phyloP scores from a whole-genome alignment of 345 rosid genomes.

The Rhizophora mangle region DNA sequence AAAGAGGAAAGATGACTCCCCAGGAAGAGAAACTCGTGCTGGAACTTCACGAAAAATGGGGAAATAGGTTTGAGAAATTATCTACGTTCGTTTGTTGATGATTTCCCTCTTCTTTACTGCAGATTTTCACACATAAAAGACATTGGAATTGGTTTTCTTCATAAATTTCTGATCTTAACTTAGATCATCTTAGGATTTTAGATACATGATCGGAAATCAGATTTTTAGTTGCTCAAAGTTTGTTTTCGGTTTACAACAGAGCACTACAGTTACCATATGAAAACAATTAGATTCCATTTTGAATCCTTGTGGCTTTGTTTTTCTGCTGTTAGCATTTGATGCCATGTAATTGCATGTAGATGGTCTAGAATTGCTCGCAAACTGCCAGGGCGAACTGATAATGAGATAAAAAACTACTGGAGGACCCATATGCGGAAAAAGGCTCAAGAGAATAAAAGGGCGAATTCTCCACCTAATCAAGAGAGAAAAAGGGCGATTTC shows the following conservation, averaged over 20 bases:
- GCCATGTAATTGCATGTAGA: slow-evolving; percentile 34
- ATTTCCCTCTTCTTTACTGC: no score
- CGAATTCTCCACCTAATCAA: no score
- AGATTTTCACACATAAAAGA: no score
- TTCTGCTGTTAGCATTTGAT: background rate
- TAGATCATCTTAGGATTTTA: background rate
- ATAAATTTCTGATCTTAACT: background rate
- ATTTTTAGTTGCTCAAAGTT: no score
- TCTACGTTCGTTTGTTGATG: no score
- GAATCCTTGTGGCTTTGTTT: background rate
- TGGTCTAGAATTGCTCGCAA: slow-evolving; percentile 96
- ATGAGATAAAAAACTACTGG: slow-evolving; percentile 97
- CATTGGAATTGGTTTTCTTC: no score
- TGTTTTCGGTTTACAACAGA: no score
- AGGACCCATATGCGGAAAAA: slow-evolving; percentile 86
- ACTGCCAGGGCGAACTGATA: slow-evolving; percentile 93
- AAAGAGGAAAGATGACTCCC: slow-evolving; percentile 93
- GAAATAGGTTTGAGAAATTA: slow-evolving; percentile 64
- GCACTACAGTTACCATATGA: no score
- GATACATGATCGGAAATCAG: background rate
- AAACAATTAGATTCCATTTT: no score
- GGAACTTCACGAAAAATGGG: slow-evolving; percentile 93
- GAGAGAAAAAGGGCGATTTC: slow-evolving; percentile 39
- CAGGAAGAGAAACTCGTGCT: slow-evolving; percentile 89
- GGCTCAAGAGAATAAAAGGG: slow-evolving; percentile 48